Conservation (phyloP, 345 rosid genomes). For the Anastatica hierochuntica region DNA sequence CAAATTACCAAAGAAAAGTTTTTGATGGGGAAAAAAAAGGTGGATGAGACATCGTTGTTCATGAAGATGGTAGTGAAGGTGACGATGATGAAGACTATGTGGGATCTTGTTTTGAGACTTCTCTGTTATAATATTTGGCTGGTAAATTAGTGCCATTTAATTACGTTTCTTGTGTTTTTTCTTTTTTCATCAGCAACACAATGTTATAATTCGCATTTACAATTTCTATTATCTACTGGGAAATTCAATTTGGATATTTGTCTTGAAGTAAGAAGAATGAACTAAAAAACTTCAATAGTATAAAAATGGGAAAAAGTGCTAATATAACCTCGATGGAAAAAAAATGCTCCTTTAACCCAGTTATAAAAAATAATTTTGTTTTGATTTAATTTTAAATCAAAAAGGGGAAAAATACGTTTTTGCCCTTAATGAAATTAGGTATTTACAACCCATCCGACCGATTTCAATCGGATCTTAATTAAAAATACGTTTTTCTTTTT, state of each 20-base stretch:
- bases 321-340: too few species aligned
- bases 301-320: too few species aligned
- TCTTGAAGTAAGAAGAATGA: too few species aligned
- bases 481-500: not conserved
- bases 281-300: too few species aligned
- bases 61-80: slow-evolving; percentile 19
- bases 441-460: too few species aligned
- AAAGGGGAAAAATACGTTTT: too few species aligned
- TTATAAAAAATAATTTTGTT: too few species aligned
- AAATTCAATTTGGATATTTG: too few species aligned
- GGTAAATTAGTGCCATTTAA: slow-evolving; percentile 12
- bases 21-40: slow-evolving; percentile 12
- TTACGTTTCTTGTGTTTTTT: slow-evolving; percentile 8
- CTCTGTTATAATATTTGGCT: slow-evolving; percentile 9
- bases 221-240: not conserved
- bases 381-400: too few species aligned
- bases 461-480: too few species aligned
- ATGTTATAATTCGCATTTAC: slow-evolving; percentile 19
- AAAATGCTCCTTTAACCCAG: too few species aligned
- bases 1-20: slow-evolving; percentile 23
- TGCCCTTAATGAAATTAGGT: too few species aligned
- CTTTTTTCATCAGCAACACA: slow-evolving; percentile 17
- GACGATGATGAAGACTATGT: slow-evolving; percentile 14
- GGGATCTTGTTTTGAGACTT: slow-evolving; percentile 15
- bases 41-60: slow-evolving; percentile 25